Conservation (phyloP, 441 rosid species). For the Gossypium gossypioides region DNA sequence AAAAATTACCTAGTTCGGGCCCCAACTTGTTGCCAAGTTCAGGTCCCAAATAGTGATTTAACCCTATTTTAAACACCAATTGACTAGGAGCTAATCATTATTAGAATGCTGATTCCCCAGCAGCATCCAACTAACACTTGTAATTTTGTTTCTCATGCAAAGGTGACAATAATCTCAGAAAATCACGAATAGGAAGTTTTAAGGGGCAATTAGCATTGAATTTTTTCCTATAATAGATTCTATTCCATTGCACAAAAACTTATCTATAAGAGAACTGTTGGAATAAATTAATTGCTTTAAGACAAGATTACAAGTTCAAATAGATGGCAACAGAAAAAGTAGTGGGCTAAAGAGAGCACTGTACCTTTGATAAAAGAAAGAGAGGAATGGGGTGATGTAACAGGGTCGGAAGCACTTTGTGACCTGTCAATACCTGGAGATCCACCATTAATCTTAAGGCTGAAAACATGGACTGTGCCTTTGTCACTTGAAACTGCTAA, state of each 20-base stretch:
- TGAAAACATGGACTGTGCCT: conserved; percentile 64
- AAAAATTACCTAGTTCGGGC: too few species aligned
- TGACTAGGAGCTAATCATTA: background rate
- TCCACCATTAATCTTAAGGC: conserved; percentile 46
- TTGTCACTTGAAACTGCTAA: conserved; percentile 69
- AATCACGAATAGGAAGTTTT: background rate
- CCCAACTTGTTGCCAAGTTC: too few species aligned
- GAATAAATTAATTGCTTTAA: background rate
- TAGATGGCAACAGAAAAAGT: background rate
- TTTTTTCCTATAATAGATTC: background rate
- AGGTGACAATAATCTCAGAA: background rate
- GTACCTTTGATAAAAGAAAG: conserved; percentile 53
- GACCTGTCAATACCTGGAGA: conserved; percentile 31
- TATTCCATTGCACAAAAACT: background rate
- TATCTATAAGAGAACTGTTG: background rate
- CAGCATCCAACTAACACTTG: background rate
- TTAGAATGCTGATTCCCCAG: too few species aligned
- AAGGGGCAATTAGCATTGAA: background rate
- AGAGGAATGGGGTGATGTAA: conserved; percentile 32
- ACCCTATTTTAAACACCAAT: too few species aligned
- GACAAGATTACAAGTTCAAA: background rate
- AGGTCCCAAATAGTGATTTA: too few species aligned
- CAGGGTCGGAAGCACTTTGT: conserved; percentile 21
- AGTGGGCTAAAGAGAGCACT: background rate
- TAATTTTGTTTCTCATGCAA: conserved; percentile 4